These are phyloP conservation scores for Cutaneotrichosporon sp. DNA, from an alignment of 1,284 basidiomycete genomes.

Conservation along the genomic window DNA sequence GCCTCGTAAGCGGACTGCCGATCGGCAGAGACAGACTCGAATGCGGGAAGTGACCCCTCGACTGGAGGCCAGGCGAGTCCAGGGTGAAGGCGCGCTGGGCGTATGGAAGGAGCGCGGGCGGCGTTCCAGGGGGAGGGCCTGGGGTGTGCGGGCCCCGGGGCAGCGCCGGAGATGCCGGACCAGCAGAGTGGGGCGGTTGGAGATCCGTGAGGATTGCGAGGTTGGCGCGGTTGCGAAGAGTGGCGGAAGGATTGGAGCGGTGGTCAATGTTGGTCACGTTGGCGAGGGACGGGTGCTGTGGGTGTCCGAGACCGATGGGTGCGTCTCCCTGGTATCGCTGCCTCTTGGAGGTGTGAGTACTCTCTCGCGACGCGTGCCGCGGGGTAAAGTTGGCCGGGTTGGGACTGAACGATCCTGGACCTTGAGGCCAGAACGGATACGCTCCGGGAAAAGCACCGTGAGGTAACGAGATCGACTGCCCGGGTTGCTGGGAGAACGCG, in stretches of 20 bases:
- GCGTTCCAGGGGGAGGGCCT: background rate
- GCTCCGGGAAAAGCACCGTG: constrained; percentile 5
- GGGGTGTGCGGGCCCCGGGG: constrained; percentile 5
- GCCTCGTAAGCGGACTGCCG: constrained; percentile 1
- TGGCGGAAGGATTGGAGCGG: background rate
- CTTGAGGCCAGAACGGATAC: constrained; percentile 11
- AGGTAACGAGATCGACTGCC: background rate
- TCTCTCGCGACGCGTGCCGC: background rate
- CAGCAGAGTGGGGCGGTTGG: background rate
- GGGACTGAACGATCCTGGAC: background rate
- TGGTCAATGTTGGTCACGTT: background rate
- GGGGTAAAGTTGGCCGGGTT: background rate
- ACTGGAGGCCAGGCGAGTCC: background rate
- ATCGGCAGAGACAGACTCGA: constrained; percentile 13
- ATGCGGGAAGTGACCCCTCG: constrained; percentile 14
- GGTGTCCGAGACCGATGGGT: background rate
- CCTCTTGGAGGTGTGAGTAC: background rate
- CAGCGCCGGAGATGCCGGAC: background rate
- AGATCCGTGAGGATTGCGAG: background rate
- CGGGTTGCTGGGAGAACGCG: background rate
- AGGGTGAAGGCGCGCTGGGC: background rate
- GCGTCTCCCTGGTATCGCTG: constrained; percentile 1
- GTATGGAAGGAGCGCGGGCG: constrained; percentile 10
- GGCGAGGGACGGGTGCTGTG: background rate
- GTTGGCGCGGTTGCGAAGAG: constrained; percentile 1